These are phyloP conservation scores for Solanum lignicaule DNA, from an alignment of 257 asterid species.

Conservation along the genomic window DNA sequence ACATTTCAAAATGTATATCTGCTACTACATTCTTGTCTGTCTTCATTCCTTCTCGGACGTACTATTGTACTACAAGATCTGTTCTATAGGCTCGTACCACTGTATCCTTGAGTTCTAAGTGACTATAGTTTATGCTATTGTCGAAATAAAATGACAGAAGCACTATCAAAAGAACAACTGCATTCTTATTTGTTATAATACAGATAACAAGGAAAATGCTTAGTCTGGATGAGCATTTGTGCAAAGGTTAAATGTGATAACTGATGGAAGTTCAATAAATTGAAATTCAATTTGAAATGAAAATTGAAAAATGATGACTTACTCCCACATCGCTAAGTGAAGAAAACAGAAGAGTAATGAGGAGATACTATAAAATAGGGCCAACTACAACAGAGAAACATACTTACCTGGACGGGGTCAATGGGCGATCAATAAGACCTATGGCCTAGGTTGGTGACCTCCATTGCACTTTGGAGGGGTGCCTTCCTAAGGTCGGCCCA, in stretches of 20 bases:
- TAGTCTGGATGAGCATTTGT: neutral
- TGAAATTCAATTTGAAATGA: no score
- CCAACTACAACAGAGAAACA: neutral
- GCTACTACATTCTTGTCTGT: no score
- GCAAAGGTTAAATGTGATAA: neutral
- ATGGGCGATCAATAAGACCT: slow-evolving; percentile 11
- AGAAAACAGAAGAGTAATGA: neutral
- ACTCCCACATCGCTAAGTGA: neutral
- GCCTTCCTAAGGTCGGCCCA: slow-evolving; percentile 25
- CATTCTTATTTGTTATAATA: neutral
- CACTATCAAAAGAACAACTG: neutral
- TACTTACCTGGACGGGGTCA: slow-evolving; percentile 27
- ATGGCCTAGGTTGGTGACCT: slow-evolving; percentile 14
- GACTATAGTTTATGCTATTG: neutral
- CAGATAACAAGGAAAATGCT: no score
- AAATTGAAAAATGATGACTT: no score
- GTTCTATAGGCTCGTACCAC: no score
- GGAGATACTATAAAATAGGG: neutral
- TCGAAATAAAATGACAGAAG: neutral
- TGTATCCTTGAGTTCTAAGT: no score
- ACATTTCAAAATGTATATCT: no score
- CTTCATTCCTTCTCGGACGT: no score
- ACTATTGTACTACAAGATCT: no score
- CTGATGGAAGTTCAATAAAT: no score
- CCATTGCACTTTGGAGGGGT: slow-evolving; percentile 28